Conservation (phyloP, 345 rosid species). For the Euphorbia tirucalli region DNA sequence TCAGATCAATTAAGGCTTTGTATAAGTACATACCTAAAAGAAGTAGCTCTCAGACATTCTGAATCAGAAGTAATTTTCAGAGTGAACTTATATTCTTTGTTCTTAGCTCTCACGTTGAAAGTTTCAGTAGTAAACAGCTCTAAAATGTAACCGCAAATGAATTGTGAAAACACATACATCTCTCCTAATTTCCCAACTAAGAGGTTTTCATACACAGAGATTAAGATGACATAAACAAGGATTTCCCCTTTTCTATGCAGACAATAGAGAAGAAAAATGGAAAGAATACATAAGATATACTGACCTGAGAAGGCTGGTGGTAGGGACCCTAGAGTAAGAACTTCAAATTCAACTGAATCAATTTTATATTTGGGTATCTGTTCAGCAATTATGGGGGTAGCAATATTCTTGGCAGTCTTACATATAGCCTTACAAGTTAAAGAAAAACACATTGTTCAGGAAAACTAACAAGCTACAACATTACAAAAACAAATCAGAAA, state of each 20-base stretch:
- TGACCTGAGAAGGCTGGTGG: constrained; percentile 93
- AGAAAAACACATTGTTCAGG: constrained; percentile 10
- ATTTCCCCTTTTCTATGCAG: not conserved
- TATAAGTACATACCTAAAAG: not conserved
- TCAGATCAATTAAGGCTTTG: not conserved
- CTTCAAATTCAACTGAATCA: constrained; percentile 82
- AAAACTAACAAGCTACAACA: constrained; percentile 8
- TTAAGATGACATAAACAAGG: not conserved
- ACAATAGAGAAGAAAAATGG: not conserved
- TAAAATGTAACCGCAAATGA: not conserved
- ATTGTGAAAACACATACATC: not conserved
- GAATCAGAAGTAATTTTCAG: not conserved
- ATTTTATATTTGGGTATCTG: constrained; percentile 91
- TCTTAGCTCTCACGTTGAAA: not conserved
- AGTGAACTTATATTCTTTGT: not conserved
- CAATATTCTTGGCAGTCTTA: constrained; percentile 63
- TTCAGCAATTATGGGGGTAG: constrained; percentile 82
- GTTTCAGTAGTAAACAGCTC: not conserved
- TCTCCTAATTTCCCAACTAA: not conserved
- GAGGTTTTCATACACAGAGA: not conserved
- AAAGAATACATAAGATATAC: not conserved
- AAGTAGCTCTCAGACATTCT: not conserved
- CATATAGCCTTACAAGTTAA: constrained; percentile 67
- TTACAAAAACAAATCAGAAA: not conserved
- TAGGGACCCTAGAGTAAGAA: constrained; percentile 77